Evolutionary conservation across 106 monocot species (phyloP).

Genomic region (Cymbidium sinense): DNA sequence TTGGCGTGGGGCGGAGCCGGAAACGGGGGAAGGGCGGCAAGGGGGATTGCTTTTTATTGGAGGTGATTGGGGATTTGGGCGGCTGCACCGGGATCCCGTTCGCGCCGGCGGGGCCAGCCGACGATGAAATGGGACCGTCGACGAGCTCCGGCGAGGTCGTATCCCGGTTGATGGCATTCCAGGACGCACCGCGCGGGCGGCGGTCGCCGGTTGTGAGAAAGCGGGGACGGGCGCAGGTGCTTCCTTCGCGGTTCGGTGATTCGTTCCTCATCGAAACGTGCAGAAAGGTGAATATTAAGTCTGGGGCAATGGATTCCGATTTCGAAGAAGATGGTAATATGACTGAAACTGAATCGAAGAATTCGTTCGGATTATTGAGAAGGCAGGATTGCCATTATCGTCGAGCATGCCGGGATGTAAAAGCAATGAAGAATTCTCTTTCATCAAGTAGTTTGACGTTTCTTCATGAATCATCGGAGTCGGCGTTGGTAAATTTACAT

Average conservation of each 20-base stretch:
- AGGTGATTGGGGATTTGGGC: slow-evolving; percentile 25
- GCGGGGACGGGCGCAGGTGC: slow-evolving; percentile 18
- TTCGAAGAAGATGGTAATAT: background rate
- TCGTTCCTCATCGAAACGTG: slow-evolving; percentile 62
- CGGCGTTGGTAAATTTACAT: background rate
- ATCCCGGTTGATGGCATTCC: slow-evolving; percentile 15
- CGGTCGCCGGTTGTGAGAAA: slow-evolving; percentile 32
- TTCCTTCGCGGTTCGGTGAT: slow-evolving; percentile 18
- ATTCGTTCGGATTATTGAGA: background rate
- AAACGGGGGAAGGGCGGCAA: slow-evolving; percentile 20
- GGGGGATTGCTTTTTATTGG: slow-evolving; percentile 33
- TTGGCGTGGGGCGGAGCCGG: slow-evolving; percentile 8
- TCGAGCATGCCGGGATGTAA: too few species aligned
- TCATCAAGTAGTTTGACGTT: slow-evolving; percentile 28
- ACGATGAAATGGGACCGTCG: slow-evolving; percentile 10
- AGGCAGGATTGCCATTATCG: slow-evolving; percentile 9
- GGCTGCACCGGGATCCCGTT: slow-evolving; percentile 14
- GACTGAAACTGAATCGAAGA: background rate
- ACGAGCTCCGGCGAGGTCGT: slow-evolving; percentile 18
- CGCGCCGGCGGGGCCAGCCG: slow-evolving; percentile 11
- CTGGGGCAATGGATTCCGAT: slow-evolving; percentile 18
- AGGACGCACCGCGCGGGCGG: slow-evolving; percentile 38
- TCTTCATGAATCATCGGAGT: slow-evolving; percentile 9
- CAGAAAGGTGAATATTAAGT: slow-evolving; percentile 51
- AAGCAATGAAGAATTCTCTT: slow-evolving; percentile 20